A percentile compares a stretch with the other conserved stretches of the same genome.
Evolutionary conservation across 805 yeast genomes (phyloP).

Genomic region (Kluyveromyces aestuarii): DNA sequence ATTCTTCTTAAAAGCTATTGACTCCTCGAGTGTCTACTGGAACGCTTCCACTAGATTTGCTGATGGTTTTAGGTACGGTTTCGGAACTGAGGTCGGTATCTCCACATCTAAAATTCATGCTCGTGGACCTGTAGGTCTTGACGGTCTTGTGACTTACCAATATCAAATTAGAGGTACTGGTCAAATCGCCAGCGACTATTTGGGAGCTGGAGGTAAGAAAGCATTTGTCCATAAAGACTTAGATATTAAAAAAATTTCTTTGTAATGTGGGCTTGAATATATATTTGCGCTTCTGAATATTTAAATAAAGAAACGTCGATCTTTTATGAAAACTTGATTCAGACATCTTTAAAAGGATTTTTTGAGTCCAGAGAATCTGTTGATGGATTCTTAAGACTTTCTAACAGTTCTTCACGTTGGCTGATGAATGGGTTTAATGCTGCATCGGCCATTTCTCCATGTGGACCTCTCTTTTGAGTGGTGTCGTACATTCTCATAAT

Average conservation of each 20-base stretch:
- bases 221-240: conserved; percentile 67
- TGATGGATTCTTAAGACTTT: too few relatives aligned
- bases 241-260: conserved; percentile 28
- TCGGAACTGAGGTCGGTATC: conserved; percentile 97
- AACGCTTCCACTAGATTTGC: conserved; percentile 96
- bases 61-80: conserved; percentile 97
- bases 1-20: conserved; percentile 71
- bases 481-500: conserved; percentile 92
- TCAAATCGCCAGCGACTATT: conserved; percentile 83
- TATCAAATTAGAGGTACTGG: conserved; percentile 90
- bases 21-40: conserved; percentile 97
- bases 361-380: background rate
- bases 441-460: conserved; percentile 49
- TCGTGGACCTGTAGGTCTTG: conserved; percentile 97
- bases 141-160: conserved; percentile 93
- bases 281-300: too few relatives aligned
- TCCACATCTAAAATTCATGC: conserved; percentile 96
- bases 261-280: conserved; percentile 10
- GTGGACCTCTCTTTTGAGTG: conserved; percentile 70
- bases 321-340: background rate
- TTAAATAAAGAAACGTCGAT: too few relatives aligned
- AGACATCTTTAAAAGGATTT: conserved; percentile 1
- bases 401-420: conserved; percentile 1
- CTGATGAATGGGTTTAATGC: conserved; percentile 26
- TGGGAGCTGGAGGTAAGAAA: conserved; percentile 85